Percentiles rank a stretch among this genome's conserved stretches.
These are phyloP conservation scores for Fusarium mexicanum DNA, from an alignment of 2,329 filamentous ascomycete species.

Conservation along the genomic window DNA sequence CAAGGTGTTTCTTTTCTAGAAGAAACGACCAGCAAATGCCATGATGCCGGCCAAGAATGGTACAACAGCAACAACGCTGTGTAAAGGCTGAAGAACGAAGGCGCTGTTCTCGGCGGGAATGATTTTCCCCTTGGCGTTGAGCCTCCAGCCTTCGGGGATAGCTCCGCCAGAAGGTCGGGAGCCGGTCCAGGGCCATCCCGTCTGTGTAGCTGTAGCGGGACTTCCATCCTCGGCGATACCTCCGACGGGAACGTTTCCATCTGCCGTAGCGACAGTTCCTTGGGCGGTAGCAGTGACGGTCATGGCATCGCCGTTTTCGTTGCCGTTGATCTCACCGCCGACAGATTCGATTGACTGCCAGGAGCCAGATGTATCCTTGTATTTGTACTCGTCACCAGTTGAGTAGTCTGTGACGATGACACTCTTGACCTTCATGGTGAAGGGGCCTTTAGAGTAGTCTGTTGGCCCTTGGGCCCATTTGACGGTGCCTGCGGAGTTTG, in stretches of 20 bases:
- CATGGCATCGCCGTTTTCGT: conserved; percentile 62
- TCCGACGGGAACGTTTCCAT: conserved; percentile 75
- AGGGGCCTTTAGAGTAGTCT: conserved; percentile 85
- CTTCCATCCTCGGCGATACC: conserved; percentile 69
- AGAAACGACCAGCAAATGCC: conserved; percentile 37
- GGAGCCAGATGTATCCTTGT: conserved; percentile 78
- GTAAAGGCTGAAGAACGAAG: conserved; percentile 45
- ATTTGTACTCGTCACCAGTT: conserved; percentile 85
- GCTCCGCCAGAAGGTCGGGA: conserved; percentile 60
- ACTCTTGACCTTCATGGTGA: conserved; percentile 83
- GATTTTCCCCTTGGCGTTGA: conserved; percentile 82
- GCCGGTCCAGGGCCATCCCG: conserved; percentile 75
- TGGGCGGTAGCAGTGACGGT: conserved; percentile 67
- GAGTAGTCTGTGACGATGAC: conserved; percentile 90
- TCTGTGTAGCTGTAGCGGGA: conserved; percentile 63
- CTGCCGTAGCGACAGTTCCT: conserved; percentile 70
- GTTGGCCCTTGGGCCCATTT: conserved; percentile 88
- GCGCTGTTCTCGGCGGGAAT: conserved; percentile 67
- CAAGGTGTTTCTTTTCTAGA: conserved; percentile 17
- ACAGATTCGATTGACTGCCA: conserved; percentile 85
- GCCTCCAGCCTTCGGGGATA: conserved; percentile 83
- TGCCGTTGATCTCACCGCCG: conserved; percentile 80
- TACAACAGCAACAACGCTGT: conserved; percentile 38
- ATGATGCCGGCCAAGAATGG: conserved; percentile 43
- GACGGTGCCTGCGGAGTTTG: conserved; percentile 83